phyloP scores from a whole-genome alignment of 805 yeast genomes.

The Candida argentea region DNA sequence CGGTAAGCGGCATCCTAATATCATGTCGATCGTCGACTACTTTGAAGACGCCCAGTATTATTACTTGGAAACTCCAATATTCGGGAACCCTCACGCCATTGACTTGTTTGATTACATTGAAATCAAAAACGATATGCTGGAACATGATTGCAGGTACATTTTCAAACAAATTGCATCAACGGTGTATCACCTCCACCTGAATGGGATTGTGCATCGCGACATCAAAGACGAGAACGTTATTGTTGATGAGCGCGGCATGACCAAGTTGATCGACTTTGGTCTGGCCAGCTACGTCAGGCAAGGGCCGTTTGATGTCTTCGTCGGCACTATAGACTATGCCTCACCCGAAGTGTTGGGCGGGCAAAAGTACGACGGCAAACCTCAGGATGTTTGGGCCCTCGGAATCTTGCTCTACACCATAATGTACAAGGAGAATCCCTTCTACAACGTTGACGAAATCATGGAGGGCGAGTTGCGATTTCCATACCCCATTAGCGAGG shows the following conservation, averaged over 20 bases:
- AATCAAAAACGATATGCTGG: constrained; percentile 70
- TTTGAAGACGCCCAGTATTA: constrained; percentile 88
- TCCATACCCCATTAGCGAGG: constrained; percentile 56
- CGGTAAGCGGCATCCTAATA: constrained; percentile 74
- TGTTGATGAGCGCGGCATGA: constrained; percentile 70
- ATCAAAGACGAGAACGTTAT: constrained; percentile 92
- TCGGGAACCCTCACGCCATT: constrained; percentile 82
- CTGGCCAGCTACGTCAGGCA: constrained; percentile 83
- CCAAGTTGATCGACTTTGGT: constrained; percentile 89
- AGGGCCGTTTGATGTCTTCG: constrained; percentile 96
- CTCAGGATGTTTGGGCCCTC: constrained; percentile 96
- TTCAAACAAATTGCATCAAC: constrained; percentile 76
- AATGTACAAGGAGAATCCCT: constrained; percentile 90
- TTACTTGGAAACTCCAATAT: constrained; percentile 85
- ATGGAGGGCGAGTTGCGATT: constrained; percentile 79
- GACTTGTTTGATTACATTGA: constrained; percentile 92
- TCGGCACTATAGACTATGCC: constrained; percentile 95
- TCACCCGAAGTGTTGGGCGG: constrained; percentile 94
- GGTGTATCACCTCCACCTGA: constrained; percentile 66
- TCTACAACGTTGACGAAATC: constrained; percentile 90
- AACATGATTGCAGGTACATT: constrained; percentile 65
- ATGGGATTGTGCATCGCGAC: constrained; percentile 89
- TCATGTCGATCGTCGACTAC: constrained; percentile 76
- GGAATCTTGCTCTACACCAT: constrained; percentile 87
- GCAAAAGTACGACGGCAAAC: constrained; percentile 79